Percentiles rank a stretch among this genome's conserved stretches.
phyloP scores from a whole-genome alignment of 495 filamentous ascomycete species.

The Penicillium arizonense region DNA sequence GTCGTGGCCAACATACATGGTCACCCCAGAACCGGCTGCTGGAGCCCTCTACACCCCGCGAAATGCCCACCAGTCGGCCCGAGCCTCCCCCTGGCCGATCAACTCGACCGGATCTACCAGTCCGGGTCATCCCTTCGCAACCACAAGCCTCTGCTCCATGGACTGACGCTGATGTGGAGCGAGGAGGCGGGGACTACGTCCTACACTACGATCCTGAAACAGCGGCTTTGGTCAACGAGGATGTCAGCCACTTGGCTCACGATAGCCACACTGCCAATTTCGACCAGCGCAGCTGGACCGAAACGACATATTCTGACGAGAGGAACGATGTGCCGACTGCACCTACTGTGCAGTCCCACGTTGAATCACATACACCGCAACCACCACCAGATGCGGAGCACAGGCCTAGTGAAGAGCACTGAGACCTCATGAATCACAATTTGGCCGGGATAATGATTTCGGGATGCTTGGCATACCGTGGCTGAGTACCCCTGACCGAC shows the following conservation, averaged over 20 bases:
- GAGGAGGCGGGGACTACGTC: constrained; percentile 29
- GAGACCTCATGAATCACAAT: neutral
- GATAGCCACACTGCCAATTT: neutral
- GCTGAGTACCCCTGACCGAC: neutral
- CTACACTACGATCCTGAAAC: constrained; percentile 47
- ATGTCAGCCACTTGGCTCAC: constrained; percentile 8
- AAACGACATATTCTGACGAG: constrained; percentile 15
- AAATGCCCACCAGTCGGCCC: neutral
- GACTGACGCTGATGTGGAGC: constrained; percentile 31
- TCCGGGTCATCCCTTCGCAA: constrained; percentile 42
- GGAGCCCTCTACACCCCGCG: constrained; percentile 3
- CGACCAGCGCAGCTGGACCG: constrained; percentile 24
- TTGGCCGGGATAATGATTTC: too few species aligned
- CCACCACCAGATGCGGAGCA: neutral
- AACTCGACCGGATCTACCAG: constrained; percentile 20
- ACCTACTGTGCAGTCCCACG: neutral
- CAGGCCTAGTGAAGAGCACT: neutral
- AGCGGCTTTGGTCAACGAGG: constrained; percentile 40
- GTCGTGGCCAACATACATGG: constrained; percentile 48
- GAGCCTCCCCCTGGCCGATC: constrained; percentile 13
- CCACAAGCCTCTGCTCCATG: constrained; percentile 39
- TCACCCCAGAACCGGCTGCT: constrained; percentile 31
- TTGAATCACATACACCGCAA: neutral
- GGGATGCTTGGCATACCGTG: too few species aligned
- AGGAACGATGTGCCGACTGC: constrained; percentile 4